Evolutionary conservation across 768 basidiomycete species (phyloP).

Genomic region (Nidula microcarpa): DNA sequence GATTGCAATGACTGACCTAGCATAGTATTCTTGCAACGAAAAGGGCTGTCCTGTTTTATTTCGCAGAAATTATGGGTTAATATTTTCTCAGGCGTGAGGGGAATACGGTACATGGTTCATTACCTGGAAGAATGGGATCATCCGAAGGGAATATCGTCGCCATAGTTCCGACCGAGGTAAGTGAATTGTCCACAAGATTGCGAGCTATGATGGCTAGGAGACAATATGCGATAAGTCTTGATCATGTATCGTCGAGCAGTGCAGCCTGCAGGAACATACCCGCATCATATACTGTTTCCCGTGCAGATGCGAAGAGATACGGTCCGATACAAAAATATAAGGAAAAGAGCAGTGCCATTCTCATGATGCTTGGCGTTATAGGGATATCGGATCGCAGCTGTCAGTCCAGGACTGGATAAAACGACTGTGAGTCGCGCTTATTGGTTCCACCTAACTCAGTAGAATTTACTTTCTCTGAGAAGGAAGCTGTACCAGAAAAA

Average conservation of each 20-base stretch:
- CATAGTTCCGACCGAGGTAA: slow-evolving; percentile 41
- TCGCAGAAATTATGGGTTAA: background rate
- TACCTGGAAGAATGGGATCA: slow-evolving; percentile 35
- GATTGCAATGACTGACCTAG: slow-evolving; percentile 16
- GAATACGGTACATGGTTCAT: background rate
- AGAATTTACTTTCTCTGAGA: too few relatives aligned
- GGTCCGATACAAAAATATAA: background rate
- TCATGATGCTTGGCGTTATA: too few relatives aligned
- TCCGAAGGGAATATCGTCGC: slow-evolving; percentile 43
- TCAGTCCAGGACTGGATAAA: too few relatives aligned
- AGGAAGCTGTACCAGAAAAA: too few relatives aligned
- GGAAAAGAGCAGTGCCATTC: background rate
- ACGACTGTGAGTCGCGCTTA: too few relatives aligned
- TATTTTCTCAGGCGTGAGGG: background rate
- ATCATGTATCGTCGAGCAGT: background rate
- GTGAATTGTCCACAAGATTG: slow-evolving; percentile 32
- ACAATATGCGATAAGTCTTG: background rate
- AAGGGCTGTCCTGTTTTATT: slow-evolving; percentile 37
- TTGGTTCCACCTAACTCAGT: too few relatives aligned
- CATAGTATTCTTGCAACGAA: slow-evolving; percentile 53
- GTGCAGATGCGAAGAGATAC: slow-evolving; percentile 8
- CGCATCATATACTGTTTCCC: slow-evolving; percentile 46
- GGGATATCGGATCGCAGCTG: too few relatives aligned
- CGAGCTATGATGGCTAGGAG: slow-evolving; percentile 39
- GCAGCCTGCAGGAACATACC: slow-evolving; percentile 21